Conservation (phyloP, 2,329 filamentous ascomycete genomes). For the Cryoendolithus antarcticus region DNA sequence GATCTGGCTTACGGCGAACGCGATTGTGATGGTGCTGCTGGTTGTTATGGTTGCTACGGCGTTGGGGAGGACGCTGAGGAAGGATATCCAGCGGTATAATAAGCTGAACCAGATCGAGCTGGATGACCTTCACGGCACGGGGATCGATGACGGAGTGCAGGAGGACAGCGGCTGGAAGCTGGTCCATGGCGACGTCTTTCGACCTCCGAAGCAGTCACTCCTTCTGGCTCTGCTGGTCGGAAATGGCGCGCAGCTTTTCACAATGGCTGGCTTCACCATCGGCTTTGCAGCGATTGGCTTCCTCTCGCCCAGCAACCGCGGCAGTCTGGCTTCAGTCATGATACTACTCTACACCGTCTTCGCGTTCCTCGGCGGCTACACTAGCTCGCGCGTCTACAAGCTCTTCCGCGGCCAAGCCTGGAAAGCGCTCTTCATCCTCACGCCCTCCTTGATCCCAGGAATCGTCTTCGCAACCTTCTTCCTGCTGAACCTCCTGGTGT, state of each 20-base stretch:
- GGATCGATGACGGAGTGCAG: conserved; percentile 80
- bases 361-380: conserved; percentile 83
- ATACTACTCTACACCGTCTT: conserved; percentile 88
- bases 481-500: conserved; percentile 89
- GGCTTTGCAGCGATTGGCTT: conserved; percentile 88
- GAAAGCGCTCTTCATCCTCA: conserved; percentile 86
- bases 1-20: conserved; percentile 95
- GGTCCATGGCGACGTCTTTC: conserved; percentile 94
- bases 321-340: conserved; percentile 84
- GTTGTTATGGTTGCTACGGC: conserved; percentile 89
- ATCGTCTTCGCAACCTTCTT: conserved; percentile 85
- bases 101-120: conserved; percentile 81
- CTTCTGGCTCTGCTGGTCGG: conserved; percentile 79
- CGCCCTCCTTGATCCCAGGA: conserved; percentile 72
- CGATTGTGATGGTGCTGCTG: conserved; percentile 85
- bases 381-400: conserved; percentile 86
- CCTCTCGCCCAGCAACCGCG: conserved; percentile 88
- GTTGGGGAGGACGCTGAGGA: conserved; percentile 72
- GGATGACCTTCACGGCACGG: conserved; percentile 70
- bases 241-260: conserved; percentile 90
- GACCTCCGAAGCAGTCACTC: conserved; percentile 69
- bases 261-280: conserved; percentile 94
- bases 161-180: conserved; percentile 98
- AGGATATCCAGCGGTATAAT: conserved; percentile 96
- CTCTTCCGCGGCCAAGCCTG: conserved; percentile 82